Base-by-base conservation (phyloP, 345 rosid species). In the Ricinus communis region DNA sequence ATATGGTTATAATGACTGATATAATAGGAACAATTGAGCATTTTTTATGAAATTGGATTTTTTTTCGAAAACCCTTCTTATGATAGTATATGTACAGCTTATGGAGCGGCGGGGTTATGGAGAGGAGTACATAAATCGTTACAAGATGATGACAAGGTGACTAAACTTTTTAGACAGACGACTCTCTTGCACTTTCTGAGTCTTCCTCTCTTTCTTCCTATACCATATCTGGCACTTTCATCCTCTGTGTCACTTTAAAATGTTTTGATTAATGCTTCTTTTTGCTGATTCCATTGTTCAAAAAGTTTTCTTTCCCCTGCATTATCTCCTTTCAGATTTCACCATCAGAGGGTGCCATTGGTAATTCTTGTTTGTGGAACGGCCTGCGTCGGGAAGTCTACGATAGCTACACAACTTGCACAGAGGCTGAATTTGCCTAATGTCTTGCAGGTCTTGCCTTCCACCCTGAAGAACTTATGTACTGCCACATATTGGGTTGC, bases 361-460 rank as follows among this genome's bases (percentile, higher is more conserved):
- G 96, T 96, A 30, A 96, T 96, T 70, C 99, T 96, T 84, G 98
- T 96, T 65, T 93, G 98, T 43, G 99, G 99, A 82, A 91, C 99
- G 58, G 98, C 97, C 27, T 93, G 99, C 76, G 98, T 90, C 30
- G 99, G 99, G 36, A 96, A 96, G 83, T 96, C 99, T 22, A 96
- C 99, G 36, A 87, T 93, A 71, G 98, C 99, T 9, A 93, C 99
- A 73, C 99, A 96, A 77, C 93, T 96, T 38, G 99, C 99, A 59
- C 99, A 96, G 66, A 84, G 98, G 87, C 87, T 96, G 40, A 96
- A 96, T 81, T 86, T 96, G 82, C 98, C 99, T 0, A 96, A 96
- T 82, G 99, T 96, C 74, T 87, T 96, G 71, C 98, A 96, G 85
- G 99, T 96, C 36, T 27, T 66, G 24, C 63, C 71, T 60, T 71